Evolutionary conservation across 2,329 filamentous ascomycete genomes (phyloP).

Genomic region (Neofusicoccum ribis): DNA sequence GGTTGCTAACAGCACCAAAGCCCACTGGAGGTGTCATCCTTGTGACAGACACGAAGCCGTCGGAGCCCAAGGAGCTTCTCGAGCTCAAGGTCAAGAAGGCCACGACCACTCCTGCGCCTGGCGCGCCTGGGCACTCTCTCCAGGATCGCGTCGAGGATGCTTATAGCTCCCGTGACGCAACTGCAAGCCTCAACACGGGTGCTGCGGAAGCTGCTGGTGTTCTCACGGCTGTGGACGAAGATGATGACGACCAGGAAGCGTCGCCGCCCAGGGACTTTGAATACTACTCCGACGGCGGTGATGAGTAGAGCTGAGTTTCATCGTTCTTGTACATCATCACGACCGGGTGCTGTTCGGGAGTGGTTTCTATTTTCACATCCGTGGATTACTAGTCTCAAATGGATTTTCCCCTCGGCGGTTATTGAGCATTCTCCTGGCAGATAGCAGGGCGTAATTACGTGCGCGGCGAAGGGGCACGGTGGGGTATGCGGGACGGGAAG

Average conservation of each 20-base stretch:
- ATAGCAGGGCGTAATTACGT: neutral
- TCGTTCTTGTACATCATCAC: constrained; percentile 14
- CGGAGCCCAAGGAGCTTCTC: constrained; percentile 75
- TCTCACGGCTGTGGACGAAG: constrained; percentile 84
- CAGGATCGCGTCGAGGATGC: constrained; percentile 31
- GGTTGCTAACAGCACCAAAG: constrained; percentile 54
- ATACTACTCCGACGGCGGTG: constrained; percentile 68
- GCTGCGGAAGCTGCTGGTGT: constrained; percentile 76
- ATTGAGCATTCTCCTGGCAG: neutral
- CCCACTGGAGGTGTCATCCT: constrained; percentile 92
- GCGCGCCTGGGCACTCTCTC: constrained; percentile 39
- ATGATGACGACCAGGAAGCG: constrained; percentile 74
- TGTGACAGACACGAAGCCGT: constrained; percentile 79
- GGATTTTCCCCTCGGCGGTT: neutral
- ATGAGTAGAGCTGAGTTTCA: constrained; percentile 22
- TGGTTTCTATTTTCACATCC: neutral
- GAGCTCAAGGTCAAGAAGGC: constrained; percentile 91
- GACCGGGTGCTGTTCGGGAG: constrained; percentile 2
- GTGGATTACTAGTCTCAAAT: neutral
- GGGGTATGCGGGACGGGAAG: neutral
- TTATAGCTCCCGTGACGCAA: constrained; percentile 22
- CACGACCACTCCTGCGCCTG: constrained; percentile 47
- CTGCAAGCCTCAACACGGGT: constrained; percentile 44
- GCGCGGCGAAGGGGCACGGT: neutral
- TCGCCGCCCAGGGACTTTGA: constrained; percentile 71